Evolutionary conservation across 352 stramenopile species (phyloP), one percentile per base, ranked within the genome.

Genomic region (Phytophthora ohioensis): DNA sequence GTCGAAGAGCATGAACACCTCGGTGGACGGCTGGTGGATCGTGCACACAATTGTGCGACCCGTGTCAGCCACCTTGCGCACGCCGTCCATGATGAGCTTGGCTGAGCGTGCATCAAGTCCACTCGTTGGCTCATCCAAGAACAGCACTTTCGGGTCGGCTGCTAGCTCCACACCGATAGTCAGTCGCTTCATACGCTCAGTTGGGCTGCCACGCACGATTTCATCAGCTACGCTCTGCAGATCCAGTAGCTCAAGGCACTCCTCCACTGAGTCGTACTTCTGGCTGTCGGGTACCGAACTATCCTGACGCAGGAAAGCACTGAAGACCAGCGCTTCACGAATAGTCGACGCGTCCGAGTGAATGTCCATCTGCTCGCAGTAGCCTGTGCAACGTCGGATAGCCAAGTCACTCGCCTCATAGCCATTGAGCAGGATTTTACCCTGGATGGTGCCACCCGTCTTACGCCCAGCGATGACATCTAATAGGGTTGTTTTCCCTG

Each of bases 381-480:
- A 85, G 13, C 76, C 76, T 4, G 72, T 77, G 34, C 52, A 66
- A 8, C 75, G 58, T 3, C 71, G 62, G 31, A 84, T 82, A 15
- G 70, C 67, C 35, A 82, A 46, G 27, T 73, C 67, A 27, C 43
- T 76, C 27, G 75, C 75, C 27, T 70, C 57, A 30, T 84, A 71
- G 34, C 76, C 76, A 47, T 84, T 87, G 12, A 71, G 71, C 17
- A 82, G 38, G 30, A 95, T 81, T 3, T 92, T 67, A n/a, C 90
- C 89, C 13, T 70, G 70, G 54, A 91, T 81, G 32, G 68, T 79
- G 34, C 94, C 94, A 35, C 80, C 84, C 13, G 79, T 92, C 71
- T 98, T 98, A 43, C 94, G 78, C n/a, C 94, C 74, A 3, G 93
- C 88, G 43, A 98, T 93, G 2, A 98, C 92, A 79, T 98, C 92